Base-by-base conservation (phyloP, 352 stramenopile species). In the Phytophthora nicotianae region DNA sequence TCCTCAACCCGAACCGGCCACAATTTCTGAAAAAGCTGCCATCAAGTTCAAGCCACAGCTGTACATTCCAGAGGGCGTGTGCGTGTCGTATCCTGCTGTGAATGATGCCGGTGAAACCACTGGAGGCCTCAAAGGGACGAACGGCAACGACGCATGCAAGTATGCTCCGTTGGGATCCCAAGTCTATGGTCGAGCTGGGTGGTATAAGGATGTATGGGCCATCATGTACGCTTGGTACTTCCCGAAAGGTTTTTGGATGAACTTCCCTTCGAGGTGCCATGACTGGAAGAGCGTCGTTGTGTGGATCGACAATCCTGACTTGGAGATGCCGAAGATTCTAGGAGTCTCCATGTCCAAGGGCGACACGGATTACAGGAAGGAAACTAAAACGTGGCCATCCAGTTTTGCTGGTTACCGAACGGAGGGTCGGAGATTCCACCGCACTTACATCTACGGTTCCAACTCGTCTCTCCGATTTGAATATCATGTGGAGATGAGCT, bases 11-110 rank as follows among this genome's bases (percentile, higher is more conserved):
- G 19, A 38, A 8, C 53, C 53, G 0, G 10, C 19, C 4, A 43
- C 26, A 2, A 6, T 24, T 13, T 35, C 53, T 13, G 24, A 61
- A 48, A 53, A 48, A 33, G 20, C 33, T 47, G 53, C 42, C 9
- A 29, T 61, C 53, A 61, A 61, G 32, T 61, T 46, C 10, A 61
- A 61, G 8, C 53, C 53, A 2, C 41, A 37, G 38, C 24, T 53
- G 13, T 41, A 20, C 17, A 29, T 33, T 6, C 20, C 17, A 2
- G 10, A 9, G 11, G n/a, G 3, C 16, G 10, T 40, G 1, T 61
- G 42, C 24, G 53, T 41, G 7, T n/a, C 53, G 6, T 61, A 45
- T 47, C 38, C 53, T 38, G 53, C 53, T 1, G 53, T 47, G 16
- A 43, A 53, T 48, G 27, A 29, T 42, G 41, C 41, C 1, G 53